A percentile compares a stretch with the other conserved stretches of the same genome.
These are phyloP conservation scores for Pinus albicaulis DNA, from an alignment of 75 land plant genomes.

Conservation along the genomic window DNA sequence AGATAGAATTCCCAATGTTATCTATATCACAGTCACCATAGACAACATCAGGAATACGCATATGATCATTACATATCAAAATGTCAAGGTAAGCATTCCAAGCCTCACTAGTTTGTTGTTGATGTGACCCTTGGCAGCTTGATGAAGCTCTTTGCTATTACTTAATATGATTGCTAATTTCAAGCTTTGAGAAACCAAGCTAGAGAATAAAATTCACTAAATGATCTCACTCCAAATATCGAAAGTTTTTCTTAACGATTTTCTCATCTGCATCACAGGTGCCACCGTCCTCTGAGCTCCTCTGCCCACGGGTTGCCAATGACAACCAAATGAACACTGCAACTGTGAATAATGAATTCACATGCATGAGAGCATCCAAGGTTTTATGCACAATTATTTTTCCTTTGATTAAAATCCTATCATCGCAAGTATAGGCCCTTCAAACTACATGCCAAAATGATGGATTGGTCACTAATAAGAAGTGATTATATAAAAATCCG, in stretches of 20 bases:
- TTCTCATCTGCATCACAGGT: constrained; percentile 51
- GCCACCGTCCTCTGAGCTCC: constrained; percentile 32
- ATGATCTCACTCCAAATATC: constrained; percentile 82
- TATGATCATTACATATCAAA: constrained; percentile 79
- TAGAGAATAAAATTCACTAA: constrained; percentile 92
- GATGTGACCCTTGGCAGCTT: constrained; percentile 53
- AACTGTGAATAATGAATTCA: constrained; percentile 94
- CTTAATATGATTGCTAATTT: constrained; percentile 83
- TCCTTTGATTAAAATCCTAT: background rate
- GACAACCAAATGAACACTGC: constrained; percentile 95
- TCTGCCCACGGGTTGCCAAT: constrained; percentile 51
- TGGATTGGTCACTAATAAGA: no score
- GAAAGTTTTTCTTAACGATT: constrained; percentile 45
- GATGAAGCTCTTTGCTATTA: constrained; percentile 60
- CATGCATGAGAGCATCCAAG: constrained; percentile 70
- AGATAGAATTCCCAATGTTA: constrained; percentile 70
- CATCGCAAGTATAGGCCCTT: background rate
- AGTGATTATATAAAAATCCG: no score
- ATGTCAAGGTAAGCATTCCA: constrained; percentile 76
- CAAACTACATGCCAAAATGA: no score
- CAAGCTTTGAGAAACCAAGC: constrained; percentile 88
- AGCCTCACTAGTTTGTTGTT: constrained; percentile 55
- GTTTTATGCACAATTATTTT: constrained; percentile 71
- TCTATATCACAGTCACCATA: constrained; percentile 74
- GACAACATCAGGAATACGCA: constrained; percentile 79